phyloP scores from a whole-genome alignment of 805 yeast species.

The Starmera quercuum region DNA sequence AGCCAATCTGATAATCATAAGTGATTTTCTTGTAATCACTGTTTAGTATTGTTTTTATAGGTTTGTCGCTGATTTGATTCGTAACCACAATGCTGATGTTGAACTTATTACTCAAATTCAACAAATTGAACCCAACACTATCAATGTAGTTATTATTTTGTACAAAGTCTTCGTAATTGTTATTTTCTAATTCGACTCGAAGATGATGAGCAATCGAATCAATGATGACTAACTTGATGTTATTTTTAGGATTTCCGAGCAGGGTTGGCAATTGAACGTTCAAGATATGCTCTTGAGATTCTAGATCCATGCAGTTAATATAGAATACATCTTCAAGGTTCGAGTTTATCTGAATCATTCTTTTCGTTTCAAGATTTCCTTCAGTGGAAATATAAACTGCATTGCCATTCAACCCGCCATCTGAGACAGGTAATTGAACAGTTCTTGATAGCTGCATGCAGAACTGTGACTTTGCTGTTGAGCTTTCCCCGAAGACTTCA shows the following conservation, averaged over 20 bases:
- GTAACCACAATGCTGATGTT: conserved; percentile 60
- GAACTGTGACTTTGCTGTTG: conserved; percentile 82
- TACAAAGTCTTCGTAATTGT: conserved; percentile 26
- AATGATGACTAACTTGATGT: conserved; percentile 52
- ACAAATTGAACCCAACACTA: conserved; percentile 38
- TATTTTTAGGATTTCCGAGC: conserved; percentile 26
- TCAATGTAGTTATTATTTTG: conserved; percentile 35
- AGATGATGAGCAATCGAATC: conserved; percentile 85
- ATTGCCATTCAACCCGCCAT: conserved; percentile 42
- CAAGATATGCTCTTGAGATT: conserved; percentile 66
- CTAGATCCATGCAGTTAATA: conserved; percentile 58
- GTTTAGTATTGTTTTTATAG: conserved; percentile 18
- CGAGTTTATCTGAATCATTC: conserved; percentile 44
- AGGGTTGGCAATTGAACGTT: conserved; percentile 62
- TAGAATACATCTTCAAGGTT: conserved; percentile 38
- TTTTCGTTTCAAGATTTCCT: conserved; percentile 55
- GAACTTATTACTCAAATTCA: conserved; percentile 37
- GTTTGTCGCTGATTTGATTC: conserved; percentile 73
- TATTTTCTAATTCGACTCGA: conserved; percentile 47
- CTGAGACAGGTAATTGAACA: conserved; percentile 40
- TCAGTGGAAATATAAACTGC: conserved; percentile 81
- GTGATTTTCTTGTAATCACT: conserved; percentile 21
- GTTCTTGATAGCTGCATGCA: conserved; percentile 57
- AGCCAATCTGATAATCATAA: conserved; percentile 61
- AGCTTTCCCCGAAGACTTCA: conserved; percentile 79